phyloP scores from a whole-genome alignment of 2,329 filamentous ascomycete genomes.

The Podosphaera leucotricha region DNA sequence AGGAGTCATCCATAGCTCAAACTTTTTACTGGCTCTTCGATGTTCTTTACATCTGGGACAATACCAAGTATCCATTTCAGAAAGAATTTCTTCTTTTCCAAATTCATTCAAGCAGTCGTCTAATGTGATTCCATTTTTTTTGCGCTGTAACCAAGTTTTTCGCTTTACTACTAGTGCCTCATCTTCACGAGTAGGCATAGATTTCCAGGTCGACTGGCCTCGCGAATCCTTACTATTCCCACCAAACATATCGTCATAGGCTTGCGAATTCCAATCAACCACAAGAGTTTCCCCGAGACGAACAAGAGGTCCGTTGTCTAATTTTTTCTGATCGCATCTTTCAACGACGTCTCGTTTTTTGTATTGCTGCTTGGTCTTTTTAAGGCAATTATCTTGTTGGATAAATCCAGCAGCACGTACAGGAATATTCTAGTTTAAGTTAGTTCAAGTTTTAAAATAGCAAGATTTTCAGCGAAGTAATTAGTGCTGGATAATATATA shows the following conservation, averaged over 20 bases:
- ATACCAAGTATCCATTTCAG: slow-evolving; percentile 93
- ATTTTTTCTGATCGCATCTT: background rate
- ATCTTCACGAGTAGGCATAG: slow-evolving; percentile 27
- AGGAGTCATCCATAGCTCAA: slow-evolving; percentile 89
- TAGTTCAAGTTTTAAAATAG: slow-evolving; percentile 4
- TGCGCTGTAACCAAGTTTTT: slow-evolving; percentile 37
- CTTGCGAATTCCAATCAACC: slow-evolving; percentile 58
- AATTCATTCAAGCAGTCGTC: slow-evolving; percentile 90
- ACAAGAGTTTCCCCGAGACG: slow-evolving; percentile 66
- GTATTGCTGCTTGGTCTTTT: background rate
- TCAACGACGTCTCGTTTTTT: background rate
- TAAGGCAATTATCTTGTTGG: background rate
- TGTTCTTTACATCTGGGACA: slow-evolving; percentile 91
- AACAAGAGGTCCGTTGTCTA: slow-evolving; percentile 39
- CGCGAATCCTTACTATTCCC: slow-evolving; percentile 21
- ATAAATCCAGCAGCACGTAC: slow-evolving; percentile 9
- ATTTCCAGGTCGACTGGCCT: slow-evolving; percentile 33
- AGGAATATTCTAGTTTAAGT: slow-evolving; percentile 14
- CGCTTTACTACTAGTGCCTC: slow-evolving; percentile 40
- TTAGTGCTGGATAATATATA: background rate
- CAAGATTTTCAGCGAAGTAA: background rate
- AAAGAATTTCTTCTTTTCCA: slow-evolving; percentile 77
- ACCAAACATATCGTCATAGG: slow-evolving; percentile 46
- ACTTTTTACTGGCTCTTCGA: slow-evolving; percentile 78
- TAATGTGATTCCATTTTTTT: slow-evolving; percentile 55